Evolutionary conservation across 1,284 basidiomycete species (phyloP), one percentile per base, ranked within the genome.

Genomic region (Leccinum glutinopallens): DNA sequence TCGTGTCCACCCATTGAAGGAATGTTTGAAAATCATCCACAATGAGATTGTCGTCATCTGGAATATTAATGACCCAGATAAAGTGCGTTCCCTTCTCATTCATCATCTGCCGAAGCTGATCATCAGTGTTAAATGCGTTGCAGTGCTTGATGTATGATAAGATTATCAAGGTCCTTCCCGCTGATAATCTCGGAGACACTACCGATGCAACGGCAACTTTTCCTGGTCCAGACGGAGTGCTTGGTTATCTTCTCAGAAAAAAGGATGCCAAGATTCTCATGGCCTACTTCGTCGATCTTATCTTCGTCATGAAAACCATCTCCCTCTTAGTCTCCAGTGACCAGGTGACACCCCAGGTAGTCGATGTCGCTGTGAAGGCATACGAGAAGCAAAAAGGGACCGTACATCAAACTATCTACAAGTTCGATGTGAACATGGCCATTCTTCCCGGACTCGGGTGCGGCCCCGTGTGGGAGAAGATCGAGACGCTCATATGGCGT

Each of bases 251-350:
- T n/a, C 54, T 6, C 7, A 70, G 67, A 5, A 59, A 49, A 17
- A 49, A 25, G n/a, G 67, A 60, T 10, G 63, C 67, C 15, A 65
- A 65, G 33, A 35, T 60, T 15, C 35, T 76, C 29, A 76, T 74
- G 68, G 60, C 35, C 33, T 74, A 69, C 58, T 70, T 75, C 49
- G 66, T 74, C 9, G 64, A 73, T 43, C 41, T 74, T 37, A 68
- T 66, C 8, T 68, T 66, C 29, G 54, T 74, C 57, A 67, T 75
- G 71, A 66, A 71, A 53, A 43, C 22, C n/a, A 29, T 71, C 33
- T 73, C 70, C 55, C 43, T 72, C 22, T 8, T 69, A 9, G 35
- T 58, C 0, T 32, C 60, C 0, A 32, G 57, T 2, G 25, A 32
- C 7, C 54, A 0, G 4, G 22, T 69, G 5, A 65, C 56, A 6